A percentile compares a stretch with the other conserved stretches of the same genome.
Conservation (phyloP, 2,329 filamentous ascomycete species). For the Pseudogymnoascus sp. region DNA sequence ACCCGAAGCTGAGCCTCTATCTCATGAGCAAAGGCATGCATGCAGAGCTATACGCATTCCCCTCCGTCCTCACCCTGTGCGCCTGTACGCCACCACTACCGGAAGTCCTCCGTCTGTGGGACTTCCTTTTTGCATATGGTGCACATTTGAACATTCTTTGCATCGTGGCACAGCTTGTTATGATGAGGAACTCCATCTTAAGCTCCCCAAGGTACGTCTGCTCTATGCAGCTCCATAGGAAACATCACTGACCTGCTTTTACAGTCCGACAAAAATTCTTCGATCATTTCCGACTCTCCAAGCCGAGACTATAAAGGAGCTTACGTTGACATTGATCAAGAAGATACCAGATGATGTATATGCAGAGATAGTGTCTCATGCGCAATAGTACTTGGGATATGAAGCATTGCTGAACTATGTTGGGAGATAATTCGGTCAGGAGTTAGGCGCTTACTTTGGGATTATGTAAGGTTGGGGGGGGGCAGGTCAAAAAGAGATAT, state of each 20-base stretch:
- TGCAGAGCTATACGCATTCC: slow-evolving; percentile 93
- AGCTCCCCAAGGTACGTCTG: slow-evolving; percentile 66
- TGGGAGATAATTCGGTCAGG: not conserved
- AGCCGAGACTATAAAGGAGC: slow-evolving; percentile 72
- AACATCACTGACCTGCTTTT: slow-evolving; percentile 19
- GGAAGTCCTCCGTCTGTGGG: slow-evolving; percentile 89
- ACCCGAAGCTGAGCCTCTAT: slow-evolving; percentile 77
- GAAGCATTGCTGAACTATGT: not conserved
- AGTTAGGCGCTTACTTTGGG: not conserved
- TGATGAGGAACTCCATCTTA: slow-evolving; percentile 78
- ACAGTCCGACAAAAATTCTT: slow-evolving; percentile 85
- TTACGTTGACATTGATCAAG: slow-evolving; percentile 77
- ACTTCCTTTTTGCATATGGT: slow-evolving; percentile 94
- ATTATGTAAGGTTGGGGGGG: not conserved
- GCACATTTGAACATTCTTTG: slow-evolving; percentile 92
- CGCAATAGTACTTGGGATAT: slow-evolving; percentile 43
- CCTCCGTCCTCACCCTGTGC: slow-evolving; percentile 86
- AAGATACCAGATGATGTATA: slow-evolving; percentile 90
- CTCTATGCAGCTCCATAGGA: not conserved
- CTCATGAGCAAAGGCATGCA: slow-evolving; percentile 79
- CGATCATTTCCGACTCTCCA: slow-evolving; percentile 78
- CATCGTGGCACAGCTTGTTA: slow-evolving; percentile 88
- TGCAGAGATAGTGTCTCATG: slow-evolving; percentile 80
- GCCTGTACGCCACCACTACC: slow-evolving; percentile 92
- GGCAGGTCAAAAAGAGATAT: not conserved